Evolutionary conservation across 1,284 basidiomycete genomes (phyloP), one percentile per base, ranked within the genome.

Genomic region (Sanghuangporus sanghuang): DNA sequence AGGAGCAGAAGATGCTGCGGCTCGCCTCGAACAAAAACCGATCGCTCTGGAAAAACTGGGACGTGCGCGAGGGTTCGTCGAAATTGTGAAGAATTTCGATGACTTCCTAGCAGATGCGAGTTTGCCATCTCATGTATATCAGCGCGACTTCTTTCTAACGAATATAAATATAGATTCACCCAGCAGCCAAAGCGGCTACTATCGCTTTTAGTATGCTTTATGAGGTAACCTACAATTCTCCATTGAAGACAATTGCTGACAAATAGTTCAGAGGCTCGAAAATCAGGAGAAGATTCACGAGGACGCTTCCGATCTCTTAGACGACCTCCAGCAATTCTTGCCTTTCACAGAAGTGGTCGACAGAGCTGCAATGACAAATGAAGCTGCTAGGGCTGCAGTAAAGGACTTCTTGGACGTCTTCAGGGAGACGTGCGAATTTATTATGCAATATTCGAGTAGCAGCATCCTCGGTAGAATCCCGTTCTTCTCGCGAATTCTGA

Each of bases 51-150:
- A 57, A 11, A 57, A 48, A 57, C 39, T 57, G 2, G 56, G 56
- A 14, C n/a, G 35, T 6, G 56, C 56, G 32, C 39, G 56, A 8
- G 44, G 39, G 16, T 57, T 57, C 23, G 40, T 57, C 44, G 23
- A 48, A 2, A 18, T 40, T 16, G 56, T 44, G 56, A 44, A 23
- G 12, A 44, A 27, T 16, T 57, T 57, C 39, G 14, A 6, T 44
- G 56, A 57, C 23, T 38, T 48, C 38, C 12, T 57, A 23, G 56
- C 9, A 23, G 56, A 57, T 57, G 56, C 44, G 18, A 57, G 56
- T 48, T 38, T 39, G 11, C 2, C 9, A 23, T 12, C 27, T 9
- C 44, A 16, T 23, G 2, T 11, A 27, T n/a, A 35, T 12, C 35
- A 18, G 4, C n/a, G n/a, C 12, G 16, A n/a, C 18, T 14, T 9